Percentiles rank a stretch among this genome's conserved stretches.
Evolutionary conservation across 1,284 basidiomycete species (phyloP).

Genomic region (Ganoderma sinense): DNA sequence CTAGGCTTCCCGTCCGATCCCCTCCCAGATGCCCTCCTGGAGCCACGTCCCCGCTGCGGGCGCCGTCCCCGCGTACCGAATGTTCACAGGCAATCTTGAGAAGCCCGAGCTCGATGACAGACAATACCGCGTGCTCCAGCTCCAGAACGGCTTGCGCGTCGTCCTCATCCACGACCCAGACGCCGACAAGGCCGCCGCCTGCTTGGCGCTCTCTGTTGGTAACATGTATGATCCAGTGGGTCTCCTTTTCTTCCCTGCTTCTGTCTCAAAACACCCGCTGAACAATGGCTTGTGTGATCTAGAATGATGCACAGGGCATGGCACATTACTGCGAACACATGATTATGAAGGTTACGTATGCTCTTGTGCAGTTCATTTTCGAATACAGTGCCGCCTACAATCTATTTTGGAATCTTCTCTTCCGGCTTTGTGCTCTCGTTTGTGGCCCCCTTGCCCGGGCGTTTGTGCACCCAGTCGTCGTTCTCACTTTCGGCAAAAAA

Average conservation of each 20-base stretch:
- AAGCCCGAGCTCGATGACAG: constrained; percentile 53
- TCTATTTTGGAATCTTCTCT: not conserved
- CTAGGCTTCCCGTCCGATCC: constrained; percentile 9
- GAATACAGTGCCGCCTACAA: constrained; percentile 13
- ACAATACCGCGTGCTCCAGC: constrained; percentile 58
- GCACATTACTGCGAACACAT: constrained; percentile 72
- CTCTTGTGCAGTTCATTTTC: constrained; percentile 12
- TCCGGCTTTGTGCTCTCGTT: not conserved
- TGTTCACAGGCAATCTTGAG: constrained; percentile 44
- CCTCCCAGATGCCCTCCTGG: constrained; percentile 25
- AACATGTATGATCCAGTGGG: constrained; percentile 66
- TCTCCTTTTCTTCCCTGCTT: constrained; percentile 29
- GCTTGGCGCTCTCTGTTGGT: constrained; percentile 70
- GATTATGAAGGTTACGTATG: constrained; percentile 43
- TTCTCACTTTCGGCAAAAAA: not conserved
- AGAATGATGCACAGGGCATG: constrained; percentile 52
- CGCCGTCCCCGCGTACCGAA: constrained; percentile 28
- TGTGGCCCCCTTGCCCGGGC: not conserved
- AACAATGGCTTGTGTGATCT: not conserved
- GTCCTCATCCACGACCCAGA: constrained; percentile 65
- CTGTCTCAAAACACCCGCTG: not conserved
- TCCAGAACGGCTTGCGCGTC: constrained; percentile 69
- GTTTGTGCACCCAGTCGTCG: not conserved
- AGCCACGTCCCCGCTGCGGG: constrained; percentile 23
- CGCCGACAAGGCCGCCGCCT: constrained; percentile 73